Evolutionary conservation across 2,329 filamentous ascomycete genomes (phyloP), one percentile per base, ranked within the genome.

Genomic region (Colletotrichum australisinense): DNA sequence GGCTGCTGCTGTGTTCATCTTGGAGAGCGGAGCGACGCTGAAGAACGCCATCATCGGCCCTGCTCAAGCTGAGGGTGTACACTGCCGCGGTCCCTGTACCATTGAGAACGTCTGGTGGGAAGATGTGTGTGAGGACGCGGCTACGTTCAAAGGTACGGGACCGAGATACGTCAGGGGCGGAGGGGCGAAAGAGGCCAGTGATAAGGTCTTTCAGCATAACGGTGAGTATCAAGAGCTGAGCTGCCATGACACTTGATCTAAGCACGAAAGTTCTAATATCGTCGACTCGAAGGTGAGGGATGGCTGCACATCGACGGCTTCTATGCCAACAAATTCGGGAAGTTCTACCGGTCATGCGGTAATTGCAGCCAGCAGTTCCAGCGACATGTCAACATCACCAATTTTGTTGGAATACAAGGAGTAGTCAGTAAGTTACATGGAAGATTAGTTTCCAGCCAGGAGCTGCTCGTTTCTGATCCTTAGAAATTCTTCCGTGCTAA

Each of bases 351-450:
- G 14, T 55, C 63, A 6, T 65, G 63, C 11, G 63, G 63, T 22
- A 65, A 65, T 52, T 65, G 63, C 22, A 63, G 62, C 62, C 62
- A 63, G 62, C 62, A 63, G 46, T 63, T 63, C 28, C 66, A 68
- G 30, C 66, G 66, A 1, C 66, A 68, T 46, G 66, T 68, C 66
- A 68, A 68, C 57, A 68, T 68, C 28, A 68, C 66, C n/a, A 68
- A 68, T 58, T 68, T 68, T 56, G 66, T 68, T 8, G 66, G 66
- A 14, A 68, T 68, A 22, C 66, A 68, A 32, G 66, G 66, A 19
- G 59, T 62, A 24, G 57, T 68, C 11, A 62, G 66, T 68, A 55
- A 63, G 66, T 63, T 2, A 2, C 7, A n/a, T 2, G 5, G 6
- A n/a, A 5, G 24, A 16, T 3, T 16, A 4, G 11, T 22, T 4